These are phyloP conservation scores for Boletus patriciae DNA, from an alignment of 768 basidiomycete genomes.

Conservation along the genomic window DNA sequence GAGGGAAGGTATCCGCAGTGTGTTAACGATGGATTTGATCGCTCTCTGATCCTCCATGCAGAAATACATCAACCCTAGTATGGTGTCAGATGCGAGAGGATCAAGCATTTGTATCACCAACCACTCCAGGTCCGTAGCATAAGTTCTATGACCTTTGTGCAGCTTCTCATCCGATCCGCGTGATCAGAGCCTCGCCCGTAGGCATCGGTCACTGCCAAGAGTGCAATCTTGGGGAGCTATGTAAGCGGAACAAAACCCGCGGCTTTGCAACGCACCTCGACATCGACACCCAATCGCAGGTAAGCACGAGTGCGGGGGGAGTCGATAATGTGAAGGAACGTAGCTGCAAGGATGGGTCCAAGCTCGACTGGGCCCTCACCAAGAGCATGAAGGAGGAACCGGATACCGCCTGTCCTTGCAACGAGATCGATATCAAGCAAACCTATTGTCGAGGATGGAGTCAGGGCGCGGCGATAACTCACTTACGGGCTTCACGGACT, in stretches of 20 bases:
- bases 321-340: conserved; percentile 83
- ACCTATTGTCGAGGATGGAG: conserved; percentile 46
- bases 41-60: conserved; percentile 88
- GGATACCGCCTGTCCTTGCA: conserved; percentile 76
- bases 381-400: conserved; percentile 80
- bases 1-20: conserved; percentile 83
- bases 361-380: conserved; percentile 90
- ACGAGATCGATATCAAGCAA: conserved; percentile 86
- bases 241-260: background rate
- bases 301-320: conserved; percentile 78
- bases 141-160: conserved; percentile 72
- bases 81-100: conserved; percentile 8
- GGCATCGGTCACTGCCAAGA: conserved; percentile 89
- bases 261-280: conserved; percentile 64
- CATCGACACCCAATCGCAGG: conserved; percentile 77
- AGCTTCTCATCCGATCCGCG: conserved; percentile 75
- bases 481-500: conserved; percentile 46
- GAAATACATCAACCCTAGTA: conserved; percentile 83
- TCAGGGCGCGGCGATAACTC: conserved; percentile 10
- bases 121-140: conserved; percentile 95
- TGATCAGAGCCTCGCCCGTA: conserved; percentile 83
- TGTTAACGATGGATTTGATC: conserved; percentile 80
- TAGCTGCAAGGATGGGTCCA: conserved; percentile 70
- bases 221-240: conserved; percentile 57
- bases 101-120: conserved; percentile 38